phyloP scores from a whole-genome alignment of 2,329 filamentous ascomycete genomes.

The Phialemoniopsis sp. region DNA sequence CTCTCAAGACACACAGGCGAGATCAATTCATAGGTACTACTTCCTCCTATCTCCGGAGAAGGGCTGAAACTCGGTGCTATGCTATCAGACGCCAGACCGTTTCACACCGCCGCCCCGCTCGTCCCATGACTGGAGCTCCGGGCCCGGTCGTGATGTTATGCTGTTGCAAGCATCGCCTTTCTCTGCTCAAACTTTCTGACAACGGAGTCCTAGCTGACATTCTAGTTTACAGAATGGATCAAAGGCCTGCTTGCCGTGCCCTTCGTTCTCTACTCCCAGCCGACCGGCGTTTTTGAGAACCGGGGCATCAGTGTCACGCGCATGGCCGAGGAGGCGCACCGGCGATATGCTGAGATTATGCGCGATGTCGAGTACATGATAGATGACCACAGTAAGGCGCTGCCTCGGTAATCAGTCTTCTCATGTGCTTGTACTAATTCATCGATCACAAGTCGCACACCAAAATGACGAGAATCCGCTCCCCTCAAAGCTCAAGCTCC shows the following conservation, averaged over 20 bases:
- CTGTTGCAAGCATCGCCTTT: too few relatives aligned
- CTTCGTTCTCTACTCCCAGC: constrained; percentile 94
- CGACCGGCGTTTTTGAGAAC: constrained; percentile 77
- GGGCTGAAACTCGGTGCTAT: constrained; percentile 1
- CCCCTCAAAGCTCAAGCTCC: constrained; percentile 85
- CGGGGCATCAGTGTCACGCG: constrained; percentile 60
- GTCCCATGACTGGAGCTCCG: neutral
- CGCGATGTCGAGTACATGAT: constrained; percentile 88
- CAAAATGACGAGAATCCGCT: constrained; percentile 60
- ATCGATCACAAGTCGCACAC: constrained; percentile 64
- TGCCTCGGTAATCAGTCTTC: too few relatives aligned
- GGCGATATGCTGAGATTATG: constrained; percentile 93
- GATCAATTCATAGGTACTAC: constrained; percentile 77
- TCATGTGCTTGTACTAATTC: too few relatives aligned
- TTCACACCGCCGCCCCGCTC: neutral
- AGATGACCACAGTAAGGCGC: constrained; percentile 77
- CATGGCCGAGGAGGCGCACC: constrained; percentile 77
- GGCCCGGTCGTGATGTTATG: too few relatives aligned
- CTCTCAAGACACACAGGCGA: constrained; percentile 77
- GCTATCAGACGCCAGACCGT: neutral
- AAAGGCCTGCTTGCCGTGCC: constrained; percentile 91
- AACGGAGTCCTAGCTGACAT: constrained; percentile 5
- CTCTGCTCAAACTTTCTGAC: constrained; percentile 1
- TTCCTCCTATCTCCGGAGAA: neutral
- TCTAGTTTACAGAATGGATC: constrained; percentile 71